Conservation (phyloP, 805 yeast species). For the Maudiozyma turicensis region DNA sequence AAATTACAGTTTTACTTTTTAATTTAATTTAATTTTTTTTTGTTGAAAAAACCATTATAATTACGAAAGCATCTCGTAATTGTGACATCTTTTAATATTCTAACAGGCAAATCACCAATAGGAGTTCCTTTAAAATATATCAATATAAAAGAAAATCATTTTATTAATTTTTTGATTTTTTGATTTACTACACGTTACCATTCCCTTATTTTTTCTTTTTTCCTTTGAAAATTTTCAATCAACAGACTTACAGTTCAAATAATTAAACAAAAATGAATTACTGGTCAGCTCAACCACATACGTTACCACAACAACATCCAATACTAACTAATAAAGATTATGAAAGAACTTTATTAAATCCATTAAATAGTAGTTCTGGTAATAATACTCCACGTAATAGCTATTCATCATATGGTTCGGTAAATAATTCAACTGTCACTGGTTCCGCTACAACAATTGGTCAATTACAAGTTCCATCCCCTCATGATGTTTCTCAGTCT, state of each 20-base stretch:
- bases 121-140: no score
- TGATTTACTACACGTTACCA: no score
- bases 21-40: no score
- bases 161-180: no score
- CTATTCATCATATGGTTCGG: neutral
- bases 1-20: no score
- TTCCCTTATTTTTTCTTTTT: no score
- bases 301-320: constrained; percentile 2
- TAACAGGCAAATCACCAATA: no score
- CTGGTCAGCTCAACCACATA: neutral
- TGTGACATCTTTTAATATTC: no score
- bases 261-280: neutral
- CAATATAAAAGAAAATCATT: no score
- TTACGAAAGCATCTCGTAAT: no score
- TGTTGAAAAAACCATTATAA: neutral
- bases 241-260: neutral
- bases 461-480: constrained; percentile 6
- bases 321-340: neutral
- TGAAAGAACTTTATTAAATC: constrained; percentile 1
- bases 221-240: no score
- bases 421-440: neutral
- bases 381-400: neutral
- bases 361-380: constrained; percentile 1
- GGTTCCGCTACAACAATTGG: neutral
- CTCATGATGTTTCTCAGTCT: constrained; percentile 4